Percentiles rank a stretch among this genome's conserved stretches.
Conservation (phyloP, 2,329 filamentous ascomycete genomes). For the Calonectria ilicicola region DNA sequence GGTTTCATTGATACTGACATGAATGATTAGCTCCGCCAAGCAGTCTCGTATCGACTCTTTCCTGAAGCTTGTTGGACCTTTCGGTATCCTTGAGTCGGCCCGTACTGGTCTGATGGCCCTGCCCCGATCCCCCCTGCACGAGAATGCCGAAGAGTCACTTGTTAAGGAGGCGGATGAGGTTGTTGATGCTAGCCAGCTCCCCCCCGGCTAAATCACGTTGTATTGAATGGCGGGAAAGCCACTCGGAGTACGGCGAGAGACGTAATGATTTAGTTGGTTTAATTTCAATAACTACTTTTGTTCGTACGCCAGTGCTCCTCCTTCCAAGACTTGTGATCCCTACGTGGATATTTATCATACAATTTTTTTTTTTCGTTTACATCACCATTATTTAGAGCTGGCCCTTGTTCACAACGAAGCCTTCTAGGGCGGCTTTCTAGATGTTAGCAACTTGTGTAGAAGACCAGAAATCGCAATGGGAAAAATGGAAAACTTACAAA, state of each 20-base stretch:
- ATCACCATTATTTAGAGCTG: constrained; percentile 62
- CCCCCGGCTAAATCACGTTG: constrained; percentile 76
- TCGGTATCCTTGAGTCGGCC: constrained; percentile 96
- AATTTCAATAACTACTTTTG: constrained; percentile 44
- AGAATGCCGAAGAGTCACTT: constrained; percentile 75
- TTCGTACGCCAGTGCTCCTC: constrained; percentile 40
- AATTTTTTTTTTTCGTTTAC: neutral
- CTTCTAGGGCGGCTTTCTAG: constrained; percentile 77
- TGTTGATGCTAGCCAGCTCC: constrained; percentile 93
- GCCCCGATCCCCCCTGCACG: constrained; percentile 89
- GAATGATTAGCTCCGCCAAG: constrained; percentile 80
- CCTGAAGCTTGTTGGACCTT: constrained; percentile 93
- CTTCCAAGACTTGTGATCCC: constrained; percentile 23
- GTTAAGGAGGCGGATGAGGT: constrained; percentile 92
- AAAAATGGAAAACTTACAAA: constrained; percentile 66
- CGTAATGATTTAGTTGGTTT: constrained; percentile 42
- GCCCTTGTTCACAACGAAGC: constrained; percentile 95
- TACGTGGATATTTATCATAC: constrained; percentile 29
- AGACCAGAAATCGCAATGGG: neutral
- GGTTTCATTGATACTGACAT: constrained; percentile 37
- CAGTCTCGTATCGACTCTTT: constrained; percentile 95
- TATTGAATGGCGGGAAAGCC: constrained; percentile 27
- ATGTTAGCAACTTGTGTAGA: constrained; percentile 29
- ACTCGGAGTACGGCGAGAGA: constrained; percentile 44
- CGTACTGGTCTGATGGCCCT: constrained; percentile 97